Evolutionary conservation across 345 rosid genomes (phyloP).

Genomic region (Stellera chamaejasme): DNA sequence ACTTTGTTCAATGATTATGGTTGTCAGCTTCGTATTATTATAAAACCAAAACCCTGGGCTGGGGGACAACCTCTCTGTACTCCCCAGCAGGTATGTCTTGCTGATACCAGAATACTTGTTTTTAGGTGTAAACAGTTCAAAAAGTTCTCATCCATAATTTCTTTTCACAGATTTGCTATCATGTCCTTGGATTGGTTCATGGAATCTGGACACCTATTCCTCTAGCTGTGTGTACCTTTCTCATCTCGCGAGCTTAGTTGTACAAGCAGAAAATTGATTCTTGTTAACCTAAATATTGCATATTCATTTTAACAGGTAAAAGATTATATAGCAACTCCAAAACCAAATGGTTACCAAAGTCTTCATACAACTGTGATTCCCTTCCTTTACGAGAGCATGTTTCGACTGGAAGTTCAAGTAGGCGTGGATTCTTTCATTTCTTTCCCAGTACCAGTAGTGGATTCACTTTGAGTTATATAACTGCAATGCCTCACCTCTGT

Average conservation of each 20-base stretch:
- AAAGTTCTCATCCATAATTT: constrained; percentile 14
- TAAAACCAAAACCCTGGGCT: constrained; percentile 66
- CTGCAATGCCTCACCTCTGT: too few relatives aligned
- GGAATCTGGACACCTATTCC: constrained; percentile 94
- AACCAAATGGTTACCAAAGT: constrained; percentile 94
- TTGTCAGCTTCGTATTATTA: constrained; percentile 79
- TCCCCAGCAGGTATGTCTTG: constrained; percentile 66
- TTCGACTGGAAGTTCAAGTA: constrained; percentile 79
- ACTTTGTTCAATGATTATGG: constrained; percentile 17
- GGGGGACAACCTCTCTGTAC: constrained; percentile 79
- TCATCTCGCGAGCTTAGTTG: constrained; percentile 3
- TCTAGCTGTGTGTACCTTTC: constrained; percentile 47
- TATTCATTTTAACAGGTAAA: constrained; percentile 47
- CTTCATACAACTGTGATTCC: constrained; percentile 83
- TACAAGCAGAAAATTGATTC: neutral
- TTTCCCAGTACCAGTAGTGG: too few relatives aligned
- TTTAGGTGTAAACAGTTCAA: too few relatives aligned
- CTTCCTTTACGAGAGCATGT: constrained; percentile 74
- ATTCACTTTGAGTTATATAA: too few relatives aligned
- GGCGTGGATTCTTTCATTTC: neutral
- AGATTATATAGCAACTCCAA: constrained; percentile 91
- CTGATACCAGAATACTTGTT: too few relatives aligned
- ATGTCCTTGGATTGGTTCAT: constrained; percentile 82
- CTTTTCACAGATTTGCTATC: constrained; percentile 78
- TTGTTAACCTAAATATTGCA: constrained; percentile 6